Percentiles rank a stretch among this genome's conserved stretches.
Conservation (phyloP, 2,329 filamentous ascomycete species). For the Cladobotryum protrusum region DNA sequence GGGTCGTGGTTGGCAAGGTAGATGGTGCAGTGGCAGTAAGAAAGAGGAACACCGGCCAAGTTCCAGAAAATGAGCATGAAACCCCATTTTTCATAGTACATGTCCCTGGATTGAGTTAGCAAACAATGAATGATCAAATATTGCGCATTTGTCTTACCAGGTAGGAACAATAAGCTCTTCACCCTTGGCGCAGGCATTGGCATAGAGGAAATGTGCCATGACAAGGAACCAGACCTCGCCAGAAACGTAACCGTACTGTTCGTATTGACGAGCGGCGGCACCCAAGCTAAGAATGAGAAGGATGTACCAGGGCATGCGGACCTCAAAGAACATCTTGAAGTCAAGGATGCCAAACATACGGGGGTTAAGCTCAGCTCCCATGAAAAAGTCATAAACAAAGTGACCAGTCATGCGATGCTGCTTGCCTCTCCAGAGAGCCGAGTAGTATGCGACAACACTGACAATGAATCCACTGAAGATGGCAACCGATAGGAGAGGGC, state of each 20-base stretch:
- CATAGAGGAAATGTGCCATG: conserved; percentile 87
- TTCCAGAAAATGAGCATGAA: conserved; percentile 99
- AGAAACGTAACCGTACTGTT: conserved; percentile 77
- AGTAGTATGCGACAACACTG: conserved; percentile 78
- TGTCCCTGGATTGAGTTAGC: conserved; percentile 49
- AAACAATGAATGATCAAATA: not conserved
- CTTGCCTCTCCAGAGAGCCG: conserved; percentile 70
- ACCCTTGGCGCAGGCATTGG: conserved; percentile 86
- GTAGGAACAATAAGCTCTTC: conserved; percentile 86
- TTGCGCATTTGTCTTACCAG: conserved; percentile 43
- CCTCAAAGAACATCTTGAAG: conserved; percentile 95
- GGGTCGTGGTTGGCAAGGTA: conserved; percentile 82
- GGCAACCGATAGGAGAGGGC: conserved; percentile 83
- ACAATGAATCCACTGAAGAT: conserved; percentile 87
- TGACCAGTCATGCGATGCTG: conserved; percentile 93
- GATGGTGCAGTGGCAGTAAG: conserved; percentile 89
- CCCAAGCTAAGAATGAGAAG: conserved; percentile 72
- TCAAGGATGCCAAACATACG: conserved; percentile 68
- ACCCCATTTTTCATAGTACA: conserved; percentile 95
- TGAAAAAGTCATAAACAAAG: conserved; percentile 82
- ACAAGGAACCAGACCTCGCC: conserved; percentile 79
- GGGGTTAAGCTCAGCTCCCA: conserved; percentile 82
- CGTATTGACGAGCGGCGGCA: conserved; percentile 75
- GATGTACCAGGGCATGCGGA: conserved; percentile 88
- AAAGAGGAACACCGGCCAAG: conserved; percentile 81